Evolutionary conservation across 2,329 filamentous ascomycete species (phyloP), one percentile per base, ranked within the genome.

Genomic region (Monilinia polystroma): DNA sequence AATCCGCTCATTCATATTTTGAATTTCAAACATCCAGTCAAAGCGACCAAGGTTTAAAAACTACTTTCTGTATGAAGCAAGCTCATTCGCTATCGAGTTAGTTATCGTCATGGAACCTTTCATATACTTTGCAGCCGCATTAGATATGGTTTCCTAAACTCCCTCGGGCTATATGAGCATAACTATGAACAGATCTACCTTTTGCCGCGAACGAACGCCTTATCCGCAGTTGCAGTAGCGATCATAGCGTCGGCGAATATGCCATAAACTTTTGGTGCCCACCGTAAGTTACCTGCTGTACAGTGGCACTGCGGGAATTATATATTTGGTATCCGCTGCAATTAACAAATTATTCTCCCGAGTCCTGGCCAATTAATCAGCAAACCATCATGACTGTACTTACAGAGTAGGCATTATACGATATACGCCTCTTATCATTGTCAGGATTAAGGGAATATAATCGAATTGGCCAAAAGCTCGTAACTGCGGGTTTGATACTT

Each of bases 241-340:
- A 38, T 8, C 20, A n/a, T 55, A 59, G 57, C 57, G 57, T 23
- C 43, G 57, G 57, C 43, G 43, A 59, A 59, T 49, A 49, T 49
- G n/a, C 20, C 43, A 60, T 38, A 23, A 51, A 20, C 43, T 60
- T 35, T 51, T 29, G 29, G 29, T 14, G 29, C 29, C 57, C n/a
- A 49, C 57, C 57, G 43, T 60, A 38, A 49, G 32, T 41, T 41
- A 41, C 38, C 8, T 29, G 4, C 29, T 3, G 29, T 29, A 29
- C 29, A 29, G 10, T 41, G 11, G 57, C 18, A 35, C 29, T 35
- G 45, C 29, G 26, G 49, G 49, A 18, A n/a, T 29, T 55, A 29
- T 32, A n/a, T 55, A 55, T 38, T 55, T 32, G 18, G 53, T n/a
- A 38, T n/a, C 53, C 32, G 32, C 53, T 55, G 4, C 32, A 18